A percentile compares a stretch with the other conserved stretches of the same genome.
These are phyloP conservation scores for Ogataea parapolymorpha DNA, from an alignment of 805 yeast genomes.

Conservation along the genomic window DNA sequence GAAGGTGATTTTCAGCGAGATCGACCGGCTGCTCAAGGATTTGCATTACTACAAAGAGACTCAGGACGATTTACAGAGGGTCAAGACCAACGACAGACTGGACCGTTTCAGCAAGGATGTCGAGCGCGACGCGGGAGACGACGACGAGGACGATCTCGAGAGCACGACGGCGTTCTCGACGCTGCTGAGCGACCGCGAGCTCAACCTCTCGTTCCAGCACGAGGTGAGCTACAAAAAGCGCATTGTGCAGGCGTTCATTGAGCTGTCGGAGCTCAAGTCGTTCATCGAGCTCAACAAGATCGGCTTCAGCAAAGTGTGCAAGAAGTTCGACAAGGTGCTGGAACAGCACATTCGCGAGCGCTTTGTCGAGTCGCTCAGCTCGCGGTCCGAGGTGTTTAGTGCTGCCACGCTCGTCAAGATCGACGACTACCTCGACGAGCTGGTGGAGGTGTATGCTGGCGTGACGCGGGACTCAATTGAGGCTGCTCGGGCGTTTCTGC, in stretches of 20 bases:
- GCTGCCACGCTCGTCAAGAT: conserved; percentile 23
- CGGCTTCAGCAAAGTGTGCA: conserved; percentile 51
- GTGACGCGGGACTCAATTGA: conserved; percentile 23
- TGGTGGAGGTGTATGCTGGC: conserved; percentile 28
- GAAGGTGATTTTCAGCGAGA: conserved; percentile 42
- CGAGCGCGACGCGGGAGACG: conserved; percentile 27
- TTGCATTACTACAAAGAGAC: conserved; percentile 37
- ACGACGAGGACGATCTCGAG: conserved; percentile 36
- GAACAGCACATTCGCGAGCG: conserved; percentile 41
- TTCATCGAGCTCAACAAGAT: conserved; percentile 50
- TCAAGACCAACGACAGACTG: conserved; percentile 15
- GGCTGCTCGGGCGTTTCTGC: conserved; percentile 32
- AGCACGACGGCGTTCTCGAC: conserved; percentile 43
- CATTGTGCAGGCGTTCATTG: conserved; percentile 42
- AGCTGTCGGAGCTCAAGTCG: conserved; percentile 47
- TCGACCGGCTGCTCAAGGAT: conserved; percentile 45
- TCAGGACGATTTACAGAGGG: conserved; percentile 21
- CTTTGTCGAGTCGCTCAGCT: conserved; percentile 31
- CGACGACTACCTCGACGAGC: conserved; percentile 31
- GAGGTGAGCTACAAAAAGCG: conserved; percentile 46
- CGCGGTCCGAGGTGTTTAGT: conserved; percentile 39
- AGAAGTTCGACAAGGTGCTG: conserved; percentile 51
- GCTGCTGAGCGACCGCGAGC: conserved; percentile 45
- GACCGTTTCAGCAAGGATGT: conserved; percentile 19
- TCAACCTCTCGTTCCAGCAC: conserved; percentile 47